Base-by-base conservation (phyloP, 108 stramenopile genomes). In the Skeletonema marinoi region DNA sequence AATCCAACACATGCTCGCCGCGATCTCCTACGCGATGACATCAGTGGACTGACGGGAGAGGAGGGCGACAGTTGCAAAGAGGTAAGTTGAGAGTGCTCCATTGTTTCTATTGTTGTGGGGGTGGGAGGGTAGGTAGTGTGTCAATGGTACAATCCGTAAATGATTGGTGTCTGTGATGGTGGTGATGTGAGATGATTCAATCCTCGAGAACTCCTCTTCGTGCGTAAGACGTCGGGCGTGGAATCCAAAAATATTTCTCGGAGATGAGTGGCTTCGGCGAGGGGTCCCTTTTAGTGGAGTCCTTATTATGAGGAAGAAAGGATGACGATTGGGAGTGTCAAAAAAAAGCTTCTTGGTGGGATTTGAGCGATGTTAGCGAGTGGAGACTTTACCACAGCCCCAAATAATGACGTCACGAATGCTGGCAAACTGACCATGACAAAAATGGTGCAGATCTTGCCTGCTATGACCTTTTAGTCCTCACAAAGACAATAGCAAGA, bases 1-100 rank as follows among this genome's bases (percentile, higher is more conserved):
- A 65, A 54, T 56, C 74, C 74, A 30, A 39, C 38, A 35, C 65
- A 19, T 1, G 38, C 39, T n/a, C 65, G 36, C 38, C 65, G 65
- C 41, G 39, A 41, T 39, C 41, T 66, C 21, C 65, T 39, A 38
- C 29, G 41, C 16, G 41, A 39, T 7, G 41, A 10, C 42, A 42
- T 66, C 13, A 6, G 36, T 25, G 65, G 64, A 19, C 9, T 41
- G 21, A 46, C 39, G n/a, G 65, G 65, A 41, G 65, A 30, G 36
- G 65, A 30, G 7, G 65, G 65, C 14, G 65, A 29, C 12, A 36
- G 65, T 25, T 44, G 19, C 39, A 33, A 38, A 21, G 65, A 66
- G 6, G 10, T 38, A 36, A 66, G 65, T 66, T 39, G 39, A 42
- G 65, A 66, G 41, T 66, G 36, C 65, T 38, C 33, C 65, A 70